Conservation (phyloP, 2,329 filamentous ascomycete species). For the Calonectria hawksworthii region DNA sequence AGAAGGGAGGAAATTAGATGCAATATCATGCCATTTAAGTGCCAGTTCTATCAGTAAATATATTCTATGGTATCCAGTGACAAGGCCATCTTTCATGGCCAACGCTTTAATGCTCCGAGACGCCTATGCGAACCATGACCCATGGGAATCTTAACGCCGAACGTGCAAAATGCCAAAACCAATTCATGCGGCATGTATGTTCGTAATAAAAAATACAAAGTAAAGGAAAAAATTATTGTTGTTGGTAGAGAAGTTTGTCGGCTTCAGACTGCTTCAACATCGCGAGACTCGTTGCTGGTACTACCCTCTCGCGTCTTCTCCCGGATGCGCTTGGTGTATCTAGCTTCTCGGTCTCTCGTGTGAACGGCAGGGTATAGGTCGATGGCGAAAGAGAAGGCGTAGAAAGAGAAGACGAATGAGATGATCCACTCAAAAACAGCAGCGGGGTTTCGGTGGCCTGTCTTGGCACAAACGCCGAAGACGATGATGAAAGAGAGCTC, state of each 20-base stretch:
- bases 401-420: constrained; percentile 88
- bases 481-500: constrained; percentile 81
- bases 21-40: not conserved
- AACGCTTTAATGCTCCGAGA: not conserved
- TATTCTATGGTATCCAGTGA: not conserved
- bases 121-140: not conserved
- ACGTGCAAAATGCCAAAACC: not conserved
- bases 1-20: not conserved
- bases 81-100: not conserved
- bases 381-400: constrained; percentile 87
- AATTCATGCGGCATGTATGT: not conserved
- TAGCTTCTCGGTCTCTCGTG: constrained; percentile 59
- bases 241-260: not conserved
- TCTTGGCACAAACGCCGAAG: constrained; percentile 74
- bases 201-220: not conserved
- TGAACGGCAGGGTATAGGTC: constrained; percentile 86
- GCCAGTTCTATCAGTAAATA: not conserved
- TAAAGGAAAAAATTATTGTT: not conserved
- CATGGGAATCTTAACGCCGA: not conserved
- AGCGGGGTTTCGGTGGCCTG: constrained; percentile 70
- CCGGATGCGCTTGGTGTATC: constrained; percentile 46
- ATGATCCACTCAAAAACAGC: constrained; percentile 86
- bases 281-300: constrained; percentile 24
- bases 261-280: constrained; percentile 39
- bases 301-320: constrained; percentile 19